These are phyloP conservation scores for Lathyrus oleraceus DNA, from an alignment of 306 rosid genomes.

Conservation along the genomic window DNA sequence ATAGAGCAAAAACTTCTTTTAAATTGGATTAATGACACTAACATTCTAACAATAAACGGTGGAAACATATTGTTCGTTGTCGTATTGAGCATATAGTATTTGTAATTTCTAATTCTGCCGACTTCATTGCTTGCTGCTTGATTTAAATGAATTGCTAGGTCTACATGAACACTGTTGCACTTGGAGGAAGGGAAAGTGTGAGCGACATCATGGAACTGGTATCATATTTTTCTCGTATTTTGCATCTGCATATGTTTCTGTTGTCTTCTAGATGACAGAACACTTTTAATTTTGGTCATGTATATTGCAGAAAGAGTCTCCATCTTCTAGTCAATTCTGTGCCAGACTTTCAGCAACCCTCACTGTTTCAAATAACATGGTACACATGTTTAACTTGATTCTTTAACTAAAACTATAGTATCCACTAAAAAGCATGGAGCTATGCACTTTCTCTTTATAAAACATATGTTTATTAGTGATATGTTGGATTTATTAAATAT, in stretches of 20 bases:
- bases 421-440: not conserved
- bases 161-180: slow-evolving; percentile 51
- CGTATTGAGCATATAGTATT: not conserved
- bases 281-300: slow-evolving; percentile 32
- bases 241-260: slow-evolving; percentile 16
- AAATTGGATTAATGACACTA: not conserved
- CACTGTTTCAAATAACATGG: slow-evolving; percentile 75
- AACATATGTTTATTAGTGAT: not conserved
- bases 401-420: not conserved
- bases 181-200: slow-evolving; percentile 49
- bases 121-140: slow-evolving; percentile 30
- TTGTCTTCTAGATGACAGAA: slow-evolving; percentile 16
- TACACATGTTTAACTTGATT: slow-evolving; percentile 36
- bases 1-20: not conserved
- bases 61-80: not conserved
- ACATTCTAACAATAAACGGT: not conserved
- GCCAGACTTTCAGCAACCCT: slow-evolving; percentile 64
- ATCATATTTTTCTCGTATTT: slow-evolving; percentile 51
- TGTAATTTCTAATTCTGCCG: slow-evolving; percentile 9
- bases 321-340: slow-evolving; percentile 76
- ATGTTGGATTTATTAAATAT: slow-evolving; percentile 16
- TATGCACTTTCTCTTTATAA: not conserved
- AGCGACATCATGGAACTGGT: slow-evolving; percentile 73
- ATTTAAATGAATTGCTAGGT: slow-evolving; percentile 57
- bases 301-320: slow-evolving; percentile 64